Evolutionary conservation across 257 asterid species (phyloP).

Genomic region (Scutellaria baicalensis): DNA sequence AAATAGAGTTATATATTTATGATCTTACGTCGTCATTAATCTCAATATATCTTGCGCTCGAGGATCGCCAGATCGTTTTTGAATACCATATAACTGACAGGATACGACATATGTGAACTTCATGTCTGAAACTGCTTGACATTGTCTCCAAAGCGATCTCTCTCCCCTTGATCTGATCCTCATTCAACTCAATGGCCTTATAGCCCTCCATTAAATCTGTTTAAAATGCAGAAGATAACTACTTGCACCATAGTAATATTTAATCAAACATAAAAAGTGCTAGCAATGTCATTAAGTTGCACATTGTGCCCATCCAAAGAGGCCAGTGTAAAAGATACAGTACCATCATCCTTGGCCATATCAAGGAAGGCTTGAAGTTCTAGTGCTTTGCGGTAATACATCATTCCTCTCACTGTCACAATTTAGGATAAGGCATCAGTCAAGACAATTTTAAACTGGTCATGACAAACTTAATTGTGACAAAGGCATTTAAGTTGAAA

Average conservation of each 20-base stretch:
- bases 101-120: slow-evolving; percentile 86
- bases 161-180: slow-evolving; percentile 85
- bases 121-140: slow-evolving; percentile 92
- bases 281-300: not conserved
- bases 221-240: slow-evolving; percentile 3
- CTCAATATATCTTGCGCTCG: slow-evolving; percentile 88
- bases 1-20: not conserved
- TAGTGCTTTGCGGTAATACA: slow-evolving; percentile 89
- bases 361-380: slow-evolving; percentile 94
- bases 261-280: not conserved
- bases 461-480: not conserved
- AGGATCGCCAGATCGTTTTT: slow-evolving; percentile 78
- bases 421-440: not conserved
- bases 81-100: slow-evolving; percentile 83
- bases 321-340: not conserved
- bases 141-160: slow-evolving; percentile 70
- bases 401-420: slow-evolving; percentile 86
- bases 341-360: slow-evolving; percentile 94
- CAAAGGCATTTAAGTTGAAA: not conserved
- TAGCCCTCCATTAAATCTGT: slow-evolving; percentile 90
- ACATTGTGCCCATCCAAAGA: not conserved
- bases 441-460: slow-evolving; percentile 4
- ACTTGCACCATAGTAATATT: not conserved
- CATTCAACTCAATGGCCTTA: slow-evolving; percentile 79
- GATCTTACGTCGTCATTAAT: slow-evolving; percentile 75